Evolutionary conservation across 2,329 filamentous ascomycete genomes (phyloP), one percentile per base, ranked within the genome.

Genomic region (Purpureocillium lavendulum): DNA sequence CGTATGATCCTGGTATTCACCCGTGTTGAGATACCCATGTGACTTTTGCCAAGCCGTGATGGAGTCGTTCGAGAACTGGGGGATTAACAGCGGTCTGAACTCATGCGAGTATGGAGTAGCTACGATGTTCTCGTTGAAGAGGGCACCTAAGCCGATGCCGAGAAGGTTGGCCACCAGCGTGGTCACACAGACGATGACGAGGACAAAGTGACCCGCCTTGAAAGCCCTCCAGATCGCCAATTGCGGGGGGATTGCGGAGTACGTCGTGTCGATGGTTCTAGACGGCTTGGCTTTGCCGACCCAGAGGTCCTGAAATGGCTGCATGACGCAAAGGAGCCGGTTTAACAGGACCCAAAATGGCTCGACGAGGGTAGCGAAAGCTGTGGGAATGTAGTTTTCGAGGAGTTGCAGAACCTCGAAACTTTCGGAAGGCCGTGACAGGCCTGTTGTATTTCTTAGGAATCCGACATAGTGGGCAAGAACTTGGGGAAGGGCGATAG

Each of bases 261-360:
- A 82, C 10, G 56, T 60, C 0, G 62, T 53, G 4, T 71, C 51
- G 0, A 74, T 43, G 0, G 71, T 65, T 0, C 59, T 52, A 0
- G 62, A 60, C 0, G 62, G 44, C 1, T 42, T 36, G 0, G 62
- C 57, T 3, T 46, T 50, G 0, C 71, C 66, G 5, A 47, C 42
- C 15, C 62, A 60, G 0, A 81, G 54, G 12, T 73, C 65, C 2
- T 71, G 61, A 14, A 77, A 70, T 0, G 77, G 77, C 24, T 77
- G 69, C 0, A 81, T 44, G 8, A 77, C 49, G 31, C 73, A 78
- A 0, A 77, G 46, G 0, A 72, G 39, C 0, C 76, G 61, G 32
- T 76, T 80, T 0, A 82, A 41, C 0, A 79, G 48, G 0, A 76
- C 55, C 69, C 76, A 77, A 1, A 73, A 62, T 0, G 77, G 75